Percentiles rank a stretch among this genome's conserved stretches.
phyloP scores from a whole-genome alignment of 805 yeast genomes.

The Yamadazyma paraphyllophila region DNA sequence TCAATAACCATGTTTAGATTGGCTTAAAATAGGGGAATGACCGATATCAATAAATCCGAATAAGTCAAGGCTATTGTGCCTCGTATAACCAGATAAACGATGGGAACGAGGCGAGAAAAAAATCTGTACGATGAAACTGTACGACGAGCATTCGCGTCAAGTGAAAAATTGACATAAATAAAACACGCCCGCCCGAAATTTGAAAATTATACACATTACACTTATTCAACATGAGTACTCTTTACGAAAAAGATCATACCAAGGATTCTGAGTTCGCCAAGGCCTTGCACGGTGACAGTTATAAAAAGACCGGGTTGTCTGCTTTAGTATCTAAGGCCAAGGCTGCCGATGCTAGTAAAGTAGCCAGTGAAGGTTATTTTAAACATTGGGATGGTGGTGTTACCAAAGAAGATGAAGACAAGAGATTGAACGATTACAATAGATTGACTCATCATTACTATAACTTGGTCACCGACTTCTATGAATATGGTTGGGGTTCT shows the following conservation, averaged over 20 bases:
- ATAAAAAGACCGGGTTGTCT: conserved; percentile 63
- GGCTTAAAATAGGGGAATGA: no score
- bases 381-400: conserved; percentile 97
- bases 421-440: conserved; percentile 81
- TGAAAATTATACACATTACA: not conserved
- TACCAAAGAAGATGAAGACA: conserved; percentile 64
- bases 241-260: conserved; percentile 51
- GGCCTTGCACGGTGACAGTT: conserved; percentile 81
- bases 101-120: conserved; percentile 6
- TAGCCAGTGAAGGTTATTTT: conserved; percentile 87
- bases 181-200: conserved; percentile 1
- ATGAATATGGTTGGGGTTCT: conserved; percentile 99
- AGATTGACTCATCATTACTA: conserved; percentile 92
- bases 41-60: no score
- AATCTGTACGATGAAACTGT: not conserved
- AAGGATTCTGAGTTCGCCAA: conserved; percentile 73
- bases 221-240: conserved; percentile 12
- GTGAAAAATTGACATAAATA: conserved; percentile 5
- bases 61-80: no score
- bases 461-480: conserved; percentile 95
- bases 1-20: no score
- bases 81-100: conserved; percentile 5
- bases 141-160: conserved; percentile 1
- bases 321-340: conserved; percentile 79
- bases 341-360: conserved; percentile 68